Evolutionary conservation across 2,329 filamentous ascomycete species (phyloP).

Genomic region (Elsinoe batatas): DNA sequence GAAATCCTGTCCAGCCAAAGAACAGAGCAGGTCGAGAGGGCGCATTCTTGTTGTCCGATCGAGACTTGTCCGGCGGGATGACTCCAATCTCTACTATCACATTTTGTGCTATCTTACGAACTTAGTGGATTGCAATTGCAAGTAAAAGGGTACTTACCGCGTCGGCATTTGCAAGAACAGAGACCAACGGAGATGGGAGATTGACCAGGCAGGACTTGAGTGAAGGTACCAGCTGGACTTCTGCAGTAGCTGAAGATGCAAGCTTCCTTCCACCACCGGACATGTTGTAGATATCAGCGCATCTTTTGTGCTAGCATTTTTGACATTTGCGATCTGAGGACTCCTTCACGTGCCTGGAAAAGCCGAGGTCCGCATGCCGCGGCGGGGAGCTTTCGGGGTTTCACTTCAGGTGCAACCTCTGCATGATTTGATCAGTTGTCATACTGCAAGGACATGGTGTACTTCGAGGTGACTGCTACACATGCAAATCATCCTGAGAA

Average conservation of each 20-base stretch:
- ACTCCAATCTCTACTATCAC: conserved; percentile 80
- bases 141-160: conserved; percentile 49
- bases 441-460: too few relatives aligned
- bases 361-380: neutral
- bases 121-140: conserved; percentile 18
- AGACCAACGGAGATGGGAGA: conserved; percentile 73
- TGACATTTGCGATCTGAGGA: neutral
- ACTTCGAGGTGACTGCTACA: too few relatives aligned
- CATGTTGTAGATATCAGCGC: neutral
- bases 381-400: too few relatives aligned
- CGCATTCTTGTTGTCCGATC: neutral
- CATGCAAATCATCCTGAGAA: too few relatives aligned
- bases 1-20: conserved; percentile 95
- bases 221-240: conserved; percentile 68
- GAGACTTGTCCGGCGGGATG: conserved; percentile 32
- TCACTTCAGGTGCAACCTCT: too few relatives aligned
- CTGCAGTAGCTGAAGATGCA: conserved; percentile 40
- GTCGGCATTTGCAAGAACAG: conserved; percentile 78
- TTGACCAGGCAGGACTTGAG: conserved; percentile 94
- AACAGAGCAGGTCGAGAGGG: conserved; percentile 51
- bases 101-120: conserved; percentile 73
- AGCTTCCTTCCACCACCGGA: conserved; percentile 4
- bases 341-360: neutral
- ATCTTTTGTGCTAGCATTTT: neutral
- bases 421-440: too few relatives aligned